Percentiles rank a stretch among this genome's conserved stretches.
Conservation (phyloP, 2,329 filamentous ascomycete genomes). For the Calonectria hongkongensis region DNA sequence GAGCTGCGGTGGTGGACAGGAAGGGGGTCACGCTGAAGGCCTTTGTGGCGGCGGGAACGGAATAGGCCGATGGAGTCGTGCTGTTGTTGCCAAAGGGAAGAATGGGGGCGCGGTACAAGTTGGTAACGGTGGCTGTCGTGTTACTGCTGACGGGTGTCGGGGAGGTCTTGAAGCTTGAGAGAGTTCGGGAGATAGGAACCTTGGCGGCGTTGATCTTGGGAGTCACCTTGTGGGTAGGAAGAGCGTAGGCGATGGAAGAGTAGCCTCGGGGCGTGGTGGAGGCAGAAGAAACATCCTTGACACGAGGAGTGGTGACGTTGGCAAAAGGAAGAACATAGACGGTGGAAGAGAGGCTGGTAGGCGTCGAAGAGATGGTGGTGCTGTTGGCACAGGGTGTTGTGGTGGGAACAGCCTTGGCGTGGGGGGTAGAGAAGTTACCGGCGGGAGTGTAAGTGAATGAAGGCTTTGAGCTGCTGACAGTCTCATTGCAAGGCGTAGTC, state of each 20-base stretch:
- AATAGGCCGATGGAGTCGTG: slow-evolving; percentile 37
- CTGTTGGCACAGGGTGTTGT: slow-evolving; percentile 2
- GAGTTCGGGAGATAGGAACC: neutral
- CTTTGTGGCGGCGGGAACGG: slow-evolving; percentile 36
- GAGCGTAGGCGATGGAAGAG: neutral
- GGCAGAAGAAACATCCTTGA: neutral
- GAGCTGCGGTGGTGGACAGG: slow-evolving; percentile 29
- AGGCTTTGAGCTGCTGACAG: neutral
- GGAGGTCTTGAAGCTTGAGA: slow-evolving; percentile 13
- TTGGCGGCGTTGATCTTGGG: neutral
- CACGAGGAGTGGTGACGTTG: slow-evolving; percentile 4
- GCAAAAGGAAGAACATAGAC: neutral
- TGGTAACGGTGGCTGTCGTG: slow-evolving; percentile 39
- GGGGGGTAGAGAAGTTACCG: slow-evolving; percentile 16
- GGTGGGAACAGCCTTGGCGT: neutral
- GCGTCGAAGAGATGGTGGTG: slow-evolving; percentile 13
- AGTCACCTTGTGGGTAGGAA: neutral
- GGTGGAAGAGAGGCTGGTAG: neutral
- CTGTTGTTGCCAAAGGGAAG: slow-evolving; percentile 37
- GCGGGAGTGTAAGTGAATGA: neutral
- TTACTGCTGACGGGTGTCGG: slow-evolving; percentile 38
- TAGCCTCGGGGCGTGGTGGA: neutral
- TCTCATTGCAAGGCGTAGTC: slow-evolving; percentile 25
- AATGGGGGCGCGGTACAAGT: slow-evolving; percentile 4
- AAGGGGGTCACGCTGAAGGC: slow-evolving; percentile 36